Conservation (phyloP, 495 filamentous ascomycete species). For the Aspergillus saccharolyticus region DNA sequence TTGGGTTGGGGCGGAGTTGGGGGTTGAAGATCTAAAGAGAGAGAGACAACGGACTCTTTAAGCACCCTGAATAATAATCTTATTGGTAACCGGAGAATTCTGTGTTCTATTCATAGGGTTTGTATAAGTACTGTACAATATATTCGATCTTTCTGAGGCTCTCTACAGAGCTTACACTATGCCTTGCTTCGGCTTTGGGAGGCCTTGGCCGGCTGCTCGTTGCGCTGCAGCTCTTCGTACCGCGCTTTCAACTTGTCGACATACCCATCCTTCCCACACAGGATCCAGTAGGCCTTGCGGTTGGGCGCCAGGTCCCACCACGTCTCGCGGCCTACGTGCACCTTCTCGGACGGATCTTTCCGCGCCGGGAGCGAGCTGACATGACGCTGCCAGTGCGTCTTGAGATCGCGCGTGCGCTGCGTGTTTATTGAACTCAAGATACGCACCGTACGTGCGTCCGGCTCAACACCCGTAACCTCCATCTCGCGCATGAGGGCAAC, state of each 20-base stretch:
- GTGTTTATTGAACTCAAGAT: conserved; percentile 40
- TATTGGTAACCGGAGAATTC: no score
- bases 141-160: neutral
- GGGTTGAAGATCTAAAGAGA: conserved; percentile 40
- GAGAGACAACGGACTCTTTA: no score
- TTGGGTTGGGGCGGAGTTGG: conserved; percentile 43
- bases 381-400: conserved; percentile 2
- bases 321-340: conserved; percentile 7
- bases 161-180: no score
- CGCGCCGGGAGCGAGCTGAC: neutral
- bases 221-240: neutral
- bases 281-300: conserved; percentile 27
- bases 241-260: conserved; percentile 20
- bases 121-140: neutral
- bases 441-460: conserved; percentile 50
- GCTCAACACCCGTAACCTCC: conserved; percentile 62
- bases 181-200: neutral
- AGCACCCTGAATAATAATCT: no score
- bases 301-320: conserved; percentile 42
- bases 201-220: neutral
- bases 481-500: conserved; percentile 68
- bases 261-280: conserved; percentile 29
- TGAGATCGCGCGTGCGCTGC: conserved; percentile 22
- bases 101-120: neutral
- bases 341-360: neutral